Evolutionary conservation across 2,329 filamentous ascomycete species (phyloP), one percentile per base, ranked within the genome.

Genomic region (Pestalotiopsis sp.): DNA sequence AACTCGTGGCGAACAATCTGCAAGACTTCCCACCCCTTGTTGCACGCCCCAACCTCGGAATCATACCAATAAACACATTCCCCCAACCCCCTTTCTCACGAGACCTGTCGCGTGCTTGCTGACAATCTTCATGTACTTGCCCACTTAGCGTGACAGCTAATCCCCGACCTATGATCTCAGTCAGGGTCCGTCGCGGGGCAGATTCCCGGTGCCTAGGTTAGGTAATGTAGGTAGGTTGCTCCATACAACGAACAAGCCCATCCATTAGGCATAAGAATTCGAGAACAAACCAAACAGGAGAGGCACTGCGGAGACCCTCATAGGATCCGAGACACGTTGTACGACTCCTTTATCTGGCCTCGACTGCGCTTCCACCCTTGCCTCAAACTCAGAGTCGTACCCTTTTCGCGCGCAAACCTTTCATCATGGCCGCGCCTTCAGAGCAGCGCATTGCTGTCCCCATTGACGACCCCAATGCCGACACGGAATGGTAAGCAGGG

Each of bases 391-490:
- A 55, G 6, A 26, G 30, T 35, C 30, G 1, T 9, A 35, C 30
- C 26, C 24, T 17, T 56, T 13, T 35, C 56, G n/a, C 22, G 17
- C 9, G 26, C 56, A 35, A 13, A 35, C 24, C 26, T 20, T 17
- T 26, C 65, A 76, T 70, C 13, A 91, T 91, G 89, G 87, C 88
- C 20, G 87, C 88, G 39, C 88, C 89, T 44, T 75, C 80, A 72
- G 89, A 91, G 66, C 87, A 91, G 75, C 83, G 89, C 60, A 89
- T 91, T 72, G 85, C 85, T 75, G 96, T 99, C 69, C 94, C 94
- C 58, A 92, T 99, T 73, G 94, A 97, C 78, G 91, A 98, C 78
- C 95, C 95, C 39, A 97, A 98, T 77, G 96, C 94, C 70, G 96
- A 99, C 78, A 99, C 96, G 71, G 96, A 99, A 91, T 99, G 96